Evolutionary conservation across 2,329 filamentous ascomycete species (phyloP).

Genomic region (Xylogone sp.): DNA sequence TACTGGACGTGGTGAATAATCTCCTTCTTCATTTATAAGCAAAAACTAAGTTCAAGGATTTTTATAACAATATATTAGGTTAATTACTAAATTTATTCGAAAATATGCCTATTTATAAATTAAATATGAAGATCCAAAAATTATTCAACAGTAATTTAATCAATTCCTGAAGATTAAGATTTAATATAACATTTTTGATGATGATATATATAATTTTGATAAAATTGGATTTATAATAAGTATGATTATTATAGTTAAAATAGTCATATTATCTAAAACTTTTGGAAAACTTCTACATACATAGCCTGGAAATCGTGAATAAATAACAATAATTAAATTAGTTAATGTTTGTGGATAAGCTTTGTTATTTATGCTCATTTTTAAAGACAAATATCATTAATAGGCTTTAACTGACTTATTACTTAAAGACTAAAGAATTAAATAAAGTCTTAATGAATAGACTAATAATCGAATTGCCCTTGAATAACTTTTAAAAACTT

Average conservation of each 20-base stretch:
- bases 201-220: no score
- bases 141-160: slow-evolving; percentile 12
- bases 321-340: no score
- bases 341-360: no score
- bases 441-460: slow-evolving; percentile 25
- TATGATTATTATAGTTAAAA: slow-evolving; percentile 11
- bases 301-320: no score
- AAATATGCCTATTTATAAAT: slow-evolving; percentile 15
- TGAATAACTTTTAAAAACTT: slow-evolving; percentile 27
- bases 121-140: slow-evolving; percentile 14
- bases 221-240: slow-evolving; percentile 22
- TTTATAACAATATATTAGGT: no score
- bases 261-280: slow-evolving; percentile 16
- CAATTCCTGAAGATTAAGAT: slow-evolving; percentile 10
- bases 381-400: no score
- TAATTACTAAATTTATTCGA: no score
- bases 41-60: no score
- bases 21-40: no score
- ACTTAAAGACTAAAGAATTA: slow-evolving; percentile 18
- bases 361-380: no score
- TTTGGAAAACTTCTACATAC: slow-evolving; percentile 5
- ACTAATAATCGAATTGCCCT: slow-evolving; percentile 27
- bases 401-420: slow-evolving; percentile 9
- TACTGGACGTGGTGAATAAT: no score
- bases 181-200: slow-evolving; percentile 13